phyloP scores from a whole-genome alignment of 2,329 filamentous ascomycete species.

The Chlorencoelia australis region DNA sequence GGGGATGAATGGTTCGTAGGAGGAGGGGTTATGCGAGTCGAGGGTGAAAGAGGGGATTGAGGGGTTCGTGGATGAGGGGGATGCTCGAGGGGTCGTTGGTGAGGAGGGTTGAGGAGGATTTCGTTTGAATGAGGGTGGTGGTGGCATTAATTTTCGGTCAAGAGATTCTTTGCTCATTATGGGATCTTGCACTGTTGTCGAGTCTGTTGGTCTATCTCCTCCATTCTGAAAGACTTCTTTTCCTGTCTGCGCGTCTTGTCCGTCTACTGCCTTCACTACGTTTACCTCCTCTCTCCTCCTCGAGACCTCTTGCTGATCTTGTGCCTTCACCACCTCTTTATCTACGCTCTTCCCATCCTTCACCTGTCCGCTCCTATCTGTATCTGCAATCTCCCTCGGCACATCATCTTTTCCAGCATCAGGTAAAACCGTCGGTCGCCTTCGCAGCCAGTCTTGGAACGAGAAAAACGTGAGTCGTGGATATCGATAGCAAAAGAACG shows the following conservation, averaged over 20 bases:
- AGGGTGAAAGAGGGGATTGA: conserved; percentile 14
- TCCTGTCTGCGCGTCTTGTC: too few species aligned
- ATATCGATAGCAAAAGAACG: conserved; percentile 45
- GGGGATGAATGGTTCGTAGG: conserved; percentile 14
- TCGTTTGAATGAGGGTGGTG: conserved; percentile 22
- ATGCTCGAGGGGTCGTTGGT: conserved; percentile 44
- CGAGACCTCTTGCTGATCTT: too few species aligned
- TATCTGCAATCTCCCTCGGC: conserved; percentile 4
- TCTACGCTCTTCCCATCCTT: neutral
- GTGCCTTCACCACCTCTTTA: too few species aligned
- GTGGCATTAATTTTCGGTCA: conserved; percentile 32
- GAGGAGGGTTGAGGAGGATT: conserved; percentile 16
- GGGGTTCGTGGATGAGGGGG: conserved; percentile 7
- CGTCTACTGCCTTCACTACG: too few species aligned
- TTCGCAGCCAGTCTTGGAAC: conserved; percentile 27
- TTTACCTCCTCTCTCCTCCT: too few species aligned
- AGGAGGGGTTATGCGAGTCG: conserved; percentile 14
- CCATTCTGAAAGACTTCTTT: too few species aligned
- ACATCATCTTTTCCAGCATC: conserved; percentile 8
- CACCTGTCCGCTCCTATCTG: neutral
- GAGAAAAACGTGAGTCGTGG: conserved; percentile 37
- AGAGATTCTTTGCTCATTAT: conserved; percentile 12
- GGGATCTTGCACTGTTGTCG: neutral
- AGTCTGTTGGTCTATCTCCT: neutral
- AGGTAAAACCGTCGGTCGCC: conserved; percentile 3